Conservation (phyloP, 1,284 basidiomycete genomes). For the Sporisorium graminicola region DNA sequence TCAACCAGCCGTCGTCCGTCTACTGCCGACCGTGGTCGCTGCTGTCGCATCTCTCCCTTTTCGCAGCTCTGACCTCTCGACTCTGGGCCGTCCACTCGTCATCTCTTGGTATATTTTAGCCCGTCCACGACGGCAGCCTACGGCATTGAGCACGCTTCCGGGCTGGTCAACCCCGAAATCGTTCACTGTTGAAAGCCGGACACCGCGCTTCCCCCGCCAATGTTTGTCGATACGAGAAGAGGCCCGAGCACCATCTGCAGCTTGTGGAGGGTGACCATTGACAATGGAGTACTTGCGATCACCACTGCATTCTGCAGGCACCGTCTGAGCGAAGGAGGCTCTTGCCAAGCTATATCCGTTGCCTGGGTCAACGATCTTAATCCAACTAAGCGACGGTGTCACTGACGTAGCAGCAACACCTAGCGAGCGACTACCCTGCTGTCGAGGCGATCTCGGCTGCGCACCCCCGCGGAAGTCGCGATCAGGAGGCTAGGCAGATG, state of each 20-base stretch:
- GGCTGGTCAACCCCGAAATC: too few species aligned
- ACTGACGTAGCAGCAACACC: conserved; percentile 1
- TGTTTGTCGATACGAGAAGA: too few species aligned
- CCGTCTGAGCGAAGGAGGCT: too few species aligned
- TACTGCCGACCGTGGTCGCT: too few species aligned
- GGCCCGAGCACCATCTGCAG: neutral
- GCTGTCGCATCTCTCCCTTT: too few species aligned
- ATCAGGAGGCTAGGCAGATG: neutral
- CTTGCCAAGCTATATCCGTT: neutral
- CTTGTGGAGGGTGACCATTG: too few species aligned
- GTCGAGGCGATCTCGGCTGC: too few species aligned
- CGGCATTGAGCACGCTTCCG: too few species aligned
- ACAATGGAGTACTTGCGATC: neutral
- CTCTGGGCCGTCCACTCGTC: neutral
- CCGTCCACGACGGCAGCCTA: too few species aligned
- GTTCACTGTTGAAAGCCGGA: neutral
- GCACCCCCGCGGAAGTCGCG: neutral
- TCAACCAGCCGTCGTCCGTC: too few species aligned
- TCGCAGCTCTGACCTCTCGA: too few species aligned
- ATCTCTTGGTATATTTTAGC: neutral
- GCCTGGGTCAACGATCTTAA: neutral
- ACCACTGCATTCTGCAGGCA: too few species aligned
- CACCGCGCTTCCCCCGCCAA: neutral
- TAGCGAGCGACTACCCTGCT: neutral
- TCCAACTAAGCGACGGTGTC: neutral